Evolutionary conservation across 805 yeast species (phyloP).

Genomic region (Jamesozyma piceae): DNA sequence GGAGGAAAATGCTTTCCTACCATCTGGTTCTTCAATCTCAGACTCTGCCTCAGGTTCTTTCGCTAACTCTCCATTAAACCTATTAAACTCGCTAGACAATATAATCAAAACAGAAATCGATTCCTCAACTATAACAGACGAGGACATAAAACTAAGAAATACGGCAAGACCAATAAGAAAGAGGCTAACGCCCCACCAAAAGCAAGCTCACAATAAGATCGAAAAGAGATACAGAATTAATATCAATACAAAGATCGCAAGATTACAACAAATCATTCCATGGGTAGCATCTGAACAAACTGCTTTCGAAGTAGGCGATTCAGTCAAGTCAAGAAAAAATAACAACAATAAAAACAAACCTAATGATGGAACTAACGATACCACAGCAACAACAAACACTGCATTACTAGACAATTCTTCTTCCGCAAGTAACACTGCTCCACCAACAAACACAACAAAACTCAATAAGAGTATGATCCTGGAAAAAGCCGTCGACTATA

Average conservation of each 20-base stretch:
- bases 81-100: not conserved
- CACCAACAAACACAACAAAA: conserved; percentile 34
- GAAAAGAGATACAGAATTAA: conserved; percentile 63
- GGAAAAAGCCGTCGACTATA: conserved; percentile 60
- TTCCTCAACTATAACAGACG: not conserved
- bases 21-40: not conserved
- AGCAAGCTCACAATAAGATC: conserved; percentile 62
- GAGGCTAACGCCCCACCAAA: conserved; percentile 49
- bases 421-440: not conserved
- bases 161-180: conserved; percentile 41
- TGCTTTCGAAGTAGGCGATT: conserved; percentile 40
- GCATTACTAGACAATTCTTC: too few species aligned
- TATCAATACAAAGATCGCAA: conserved; percentile 62
- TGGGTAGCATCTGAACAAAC: conserved; percentile 54
- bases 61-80: not conserved
- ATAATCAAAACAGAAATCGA: not conserved
- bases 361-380: not conserved
- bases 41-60: not conserved
- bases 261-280: conserved; percentile 56
- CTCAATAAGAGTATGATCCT: conserved; percentile 58
- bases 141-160: not conserved
- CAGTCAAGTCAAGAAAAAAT: too few species aligned
- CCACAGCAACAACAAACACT: not conserved
- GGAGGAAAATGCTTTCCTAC: not conserved
- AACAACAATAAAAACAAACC: conserved; percentile 2